Conservation (phyloP, 306 rosid genomes). For the Amphicarpaea edgeworthii region DNA sequence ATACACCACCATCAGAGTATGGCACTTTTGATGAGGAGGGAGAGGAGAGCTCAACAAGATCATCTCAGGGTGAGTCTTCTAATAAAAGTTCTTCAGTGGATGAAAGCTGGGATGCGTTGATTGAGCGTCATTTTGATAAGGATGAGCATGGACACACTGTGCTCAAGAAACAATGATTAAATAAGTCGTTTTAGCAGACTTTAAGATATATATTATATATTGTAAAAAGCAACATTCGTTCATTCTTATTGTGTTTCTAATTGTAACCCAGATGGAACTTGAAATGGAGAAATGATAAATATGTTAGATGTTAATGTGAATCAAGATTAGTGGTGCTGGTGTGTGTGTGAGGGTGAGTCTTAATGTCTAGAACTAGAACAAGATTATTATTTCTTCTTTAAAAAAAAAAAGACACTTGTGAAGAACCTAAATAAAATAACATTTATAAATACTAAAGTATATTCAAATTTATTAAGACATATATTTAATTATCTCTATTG, state of each 20-base stretch:
- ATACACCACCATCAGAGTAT: conserved; percentile 66
- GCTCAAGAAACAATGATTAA: conserved; percentile 55
- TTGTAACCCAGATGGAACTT: no score
- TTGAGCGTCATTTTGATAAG: conserved; percentile 63
- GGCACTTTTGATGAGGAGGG: conserved; percentile 75
- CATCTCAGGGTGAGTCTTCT: conserved; percentile 66
- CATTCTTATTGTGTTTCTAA: conserved; percentile 41
- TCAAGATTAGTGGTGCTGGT: no score
- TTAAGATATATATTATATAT: not conserved
- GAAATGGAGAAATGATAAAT: not conserved
- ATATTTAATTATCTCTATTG: no score
- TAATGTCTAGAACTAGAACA: no score
- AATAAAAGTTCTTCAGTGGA: conserved; percentile 50
- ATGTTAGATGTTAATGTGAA: not conserved
- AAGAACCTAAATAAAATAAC: no score
- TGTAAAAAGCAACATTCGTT: conserved; percentile 39
- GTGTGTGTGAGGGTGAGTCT: no score
- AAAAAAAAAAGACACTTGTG: no score
- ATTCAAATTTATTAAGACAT: no score
- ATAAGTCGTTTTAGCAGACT: conserved; percentile 5
- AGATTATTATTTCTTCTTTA: no score
- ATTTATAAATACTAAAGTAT: no score
- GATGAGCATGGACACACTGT: conserved; percentile 61
- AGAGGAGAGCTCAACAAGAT: conserved; percentile 54
- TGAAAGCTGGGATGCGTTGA: conserved; percentile 71